These are phyloP conservation scores for Carallia brachiata DNA, from an alignment of 345 rosid genomes.

Conservation along the genomic window DNA sequence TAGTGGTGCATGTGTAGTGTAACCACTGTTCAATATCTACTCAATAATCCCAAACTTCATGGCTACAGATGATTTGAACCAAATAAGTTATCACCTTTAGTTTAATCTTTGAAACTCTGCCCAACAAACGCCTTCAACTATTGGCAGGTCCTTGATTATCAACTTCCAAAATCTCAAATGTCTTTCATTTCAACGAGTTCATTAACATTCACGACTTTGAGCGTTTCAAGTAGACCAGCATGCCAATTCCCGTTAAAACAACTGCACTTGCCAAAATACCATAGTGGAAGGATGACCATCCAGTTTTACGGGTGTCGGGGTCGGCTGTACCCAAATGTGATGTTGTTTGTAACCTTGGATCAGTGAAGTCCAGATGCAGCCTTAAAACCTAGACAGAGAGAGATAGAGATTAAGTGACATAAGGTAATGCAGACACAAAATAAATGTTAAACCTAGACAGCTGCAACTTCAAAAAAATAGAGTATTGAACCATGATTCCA, in stretches of 20 bases:
- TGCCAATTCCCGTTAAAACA: conserved; percentile 59
- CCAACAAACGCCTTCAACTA: not conserved
- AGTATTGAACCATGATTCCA: too few relatives aligned
- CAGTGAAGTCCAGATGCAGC: conserved; percentile 66
- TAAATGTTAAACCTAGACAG: too few relatives aligned
- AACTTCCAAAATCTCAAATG: not conserved
- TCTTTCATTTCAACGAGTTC: not conserved
- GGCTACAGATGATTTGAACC: not conserved
- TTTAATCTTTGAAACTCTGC: not conserved
- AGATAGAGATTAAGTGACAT: not conserved
- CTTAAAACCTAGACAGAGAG: conserved; percentile 52
- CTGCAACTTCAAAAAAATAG: too few relatives aligned
- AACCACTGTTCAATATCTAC: too few relatives aligned
- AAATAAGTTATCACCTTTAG: not conserved
- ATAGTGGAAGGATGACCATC: conserved; percentile 38
- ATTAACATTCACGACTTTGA: conserved; percentile 37
- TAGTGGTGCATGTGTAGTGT: too few relatives aligned
- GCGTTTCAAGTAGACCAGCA: conserved; percentile 72
- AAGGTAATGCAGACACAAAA: not conserved
- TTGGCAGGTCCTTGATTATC: not conserved
- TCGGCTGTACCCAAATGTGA: conserved; percentile 17
- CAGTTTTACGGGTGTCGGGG: conserved; percentile 22
- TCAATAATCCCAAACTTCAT: too few relatives aligned
- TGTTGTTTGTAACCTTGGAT: conserved; percentile 28
- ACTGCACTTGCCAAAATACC: conserved; percentile 60